phyloP scores from a whole-genome alignment of 805 yeast species.

The Ogataea neopini region DNA sequence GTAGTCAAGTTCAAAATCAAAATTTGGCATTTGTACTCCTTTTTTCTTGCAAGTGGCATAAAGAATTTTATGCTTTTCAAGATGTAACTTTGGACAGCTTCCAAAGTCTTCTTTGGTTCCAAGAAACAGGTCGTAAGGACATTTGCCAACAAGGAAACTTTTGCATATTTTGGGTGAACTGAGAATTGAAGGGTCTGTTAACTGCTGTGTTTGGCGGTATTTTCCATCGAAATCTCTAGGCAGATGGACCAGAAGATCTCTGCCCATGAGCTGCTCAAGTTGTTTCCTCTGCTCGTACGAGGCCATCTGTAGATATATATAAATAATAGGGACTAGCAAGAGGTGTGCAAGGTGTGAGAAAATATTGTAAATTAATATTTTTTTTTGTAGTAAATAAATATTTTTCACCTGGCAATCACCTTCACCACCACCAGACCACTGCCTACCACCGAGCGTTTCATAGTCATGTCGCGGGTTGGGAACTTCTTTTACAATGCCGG shows the following conservation, averaged over 20 bases:
- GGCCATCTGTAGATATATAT: slow-evolving; percentile 35
- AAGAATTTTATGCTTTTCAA: slow-evolving; percentile 70
- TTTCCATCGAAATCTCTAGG: slow-evolving; percentile 31
- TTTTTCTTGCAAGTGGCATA: slow-evolving; percentile 55
- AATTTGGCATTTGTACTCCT: slow-evolving; percentile 39
- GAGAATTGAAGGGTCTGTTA: slow-evolving; percentile 37
- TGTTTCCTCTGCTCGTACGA: slow-evolving; percentile 77
- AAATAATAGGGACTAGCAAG: too few species aligned
- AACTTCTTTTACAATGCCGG: slow-evolving; percentile 6
- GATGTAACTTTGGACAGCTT: slow-evolving; percentile 71
- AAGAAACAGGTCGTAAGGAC: slow-evolving; percentile 80
- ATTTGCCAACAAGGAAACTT: slow-evolving; percentile 77
- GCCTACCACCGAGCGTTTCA: too few species aligned
- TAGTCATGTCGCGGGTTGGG: neutral
- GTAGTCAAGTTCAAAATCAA: slow-evolving; percentile 48
- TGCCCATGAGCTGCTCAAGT: slow-evolving; percentile 81
- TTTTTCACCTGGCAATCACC: too few species aligned
- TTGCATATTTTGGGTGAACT: slow-evolving; percentile 69
- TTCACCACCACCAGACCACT: too few species aligned
- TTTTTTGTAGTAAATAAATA: too few species aligned
- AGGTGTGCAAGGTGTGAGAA: too few species aligned
- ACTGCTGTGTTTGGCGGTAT: slow-evolving; percentile 8
- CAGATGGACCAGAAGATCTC: slow-evolving; percentile 42
- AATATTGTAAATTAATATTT: too few species aligned
- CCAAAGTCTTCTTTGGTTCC: slow-evolving; percentile 86